Evolutionary conservation across 768 basidiomycete genomes (phyloP).

Genomic region (Lentinula raphanica): DNA sequence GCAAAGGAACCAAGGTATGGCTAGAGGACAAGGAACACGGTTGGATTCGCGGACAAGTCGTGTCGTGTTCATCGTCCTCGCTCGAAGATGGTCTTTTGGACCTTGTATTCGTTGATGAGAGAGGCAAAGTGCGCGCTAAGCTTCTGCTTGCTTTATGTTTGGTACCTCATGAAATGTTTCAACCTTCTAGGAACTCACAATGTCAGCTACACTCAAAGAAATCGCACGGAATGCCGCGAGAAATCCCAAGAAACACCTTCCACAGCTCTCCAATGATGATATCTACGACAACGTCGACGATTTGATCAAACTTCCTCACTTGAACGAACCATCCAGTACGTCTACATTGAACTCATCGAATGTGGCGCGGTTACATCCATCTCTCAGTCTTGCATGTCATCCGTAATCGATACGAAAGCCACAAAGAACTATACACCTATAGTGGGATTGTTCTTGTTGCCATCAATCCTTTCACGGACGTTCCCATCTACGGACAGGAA

Average conservation of each 20-base stretch:
- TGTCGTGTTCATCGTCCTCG: neutral
- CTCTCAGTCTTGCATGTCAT: slow-evolving; percentile 87
- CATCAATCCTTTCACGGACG: slow-evolving; percentile 96
- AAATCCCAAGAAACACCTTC: slow-evolving; percentile 34
- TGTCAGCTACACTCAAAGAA: neutral
- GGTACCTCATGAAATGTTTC: neutral
- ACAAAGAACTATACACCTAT: slow-evolving; percentile 95
- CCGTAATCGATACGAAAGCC: slow-evolving; percentile 86
- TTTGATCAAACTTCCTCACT: slow-evolving; percentile 92
- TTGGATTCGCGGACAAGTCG: slow-evolving; percentile 79
- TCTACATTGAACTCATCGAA: slow-evolving; percentile 43
- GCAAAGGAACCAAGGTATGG: slow-evolving; percentile 86
- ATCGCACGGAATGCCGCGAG: neutral
- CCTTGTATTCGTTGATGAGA: neutral
- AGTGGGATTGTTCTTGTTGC: slow-evolving; percentile 98
- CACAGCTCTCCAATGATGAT: slow-evolving; percentile 94
- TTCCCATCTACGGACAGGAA: slow-evolving; percentile 93
- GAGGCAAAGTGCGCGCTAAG: neutral
- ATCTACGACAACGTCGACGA: slow-evolving; percentile 95
- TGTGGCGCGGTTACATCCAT: neutral
- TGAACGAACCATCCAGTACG: slow-evolving; percentile 83
- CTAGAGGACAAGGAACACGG: slow-evolving; percentile 92
- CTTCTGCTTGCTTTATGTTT: neutral
- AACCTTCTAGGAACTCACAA: neutral
- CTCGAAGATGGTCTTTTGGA: neutral